Conservation (phyloP, 2,329 filamentous ascomycete genomes). For the Pestalotiopsis sp. region DNA sequence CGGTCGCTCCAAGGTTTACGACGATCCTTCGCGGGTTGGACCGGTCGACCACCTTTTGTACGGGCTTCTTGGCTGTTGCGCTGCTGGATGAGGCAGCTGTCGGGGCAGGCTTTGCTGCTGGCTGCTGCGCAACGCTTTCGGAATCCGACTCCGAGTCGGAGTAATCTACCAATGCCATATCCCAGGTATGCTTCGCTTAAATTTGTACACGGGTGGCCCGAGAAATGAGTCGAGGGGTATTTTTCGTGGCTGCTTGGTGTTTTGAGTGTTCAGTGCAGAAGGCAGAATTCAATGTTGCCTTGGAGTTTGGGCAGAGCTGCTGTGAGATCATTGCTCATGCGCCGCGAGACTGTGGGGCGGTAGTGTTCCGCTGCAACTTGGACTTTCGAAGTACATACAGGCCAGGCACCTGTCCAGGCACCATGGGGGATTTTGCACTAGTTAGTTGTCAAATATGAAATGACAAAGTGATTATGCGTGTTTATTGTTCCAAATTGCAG, state of each 20-base stretch:
- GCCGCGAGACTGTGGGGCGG: not conserved
- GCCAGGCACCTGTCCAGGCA: too few species aligned
- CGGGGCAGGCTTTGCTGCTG: constrained; percentile 10
- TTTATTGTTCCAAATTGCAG: too few species aligned
- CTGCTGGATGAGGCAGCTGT: constrained; percentile 18
- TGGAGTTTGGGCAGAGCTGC: not conserved
- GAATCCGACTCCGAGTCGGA: constrained; percentile 78
- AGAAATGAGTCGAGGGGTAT: not conserved
- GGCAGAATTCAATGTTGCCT: not conserved
- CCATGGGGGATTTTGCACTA: too few species aligned
- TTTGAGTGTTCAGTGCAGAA: not conserved
- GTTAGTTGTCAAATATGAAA: too few species aligned
- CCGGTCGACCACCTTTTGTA: constrained; percentile 81
- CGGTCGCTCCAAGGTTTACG: constrained; percentile 69
- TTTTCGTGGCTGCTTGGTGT: not conserved
- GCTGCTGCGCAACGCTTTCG: constrained; percentile 57
- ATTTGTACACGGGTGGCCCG: not conserved
- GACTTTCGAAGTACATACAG: too few species aligned
- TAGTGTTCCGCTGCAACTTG: too few species aligned
- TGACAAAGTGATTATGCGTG: too few species aligned
- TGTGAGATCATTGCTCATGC: not conserved
- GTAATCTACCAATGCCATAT: constrained; percentile 80
- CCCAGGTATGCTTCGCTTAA: constrained; percentile 11
- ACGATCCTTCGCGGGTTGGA: constrained; percentile 82
- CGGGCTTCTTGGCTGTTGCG: constrained; percentile 56